phyloP scores from a whole-genome alignment of 2,329 filamentous ascomycete species.

The Penicillium polonicum region DNA sequence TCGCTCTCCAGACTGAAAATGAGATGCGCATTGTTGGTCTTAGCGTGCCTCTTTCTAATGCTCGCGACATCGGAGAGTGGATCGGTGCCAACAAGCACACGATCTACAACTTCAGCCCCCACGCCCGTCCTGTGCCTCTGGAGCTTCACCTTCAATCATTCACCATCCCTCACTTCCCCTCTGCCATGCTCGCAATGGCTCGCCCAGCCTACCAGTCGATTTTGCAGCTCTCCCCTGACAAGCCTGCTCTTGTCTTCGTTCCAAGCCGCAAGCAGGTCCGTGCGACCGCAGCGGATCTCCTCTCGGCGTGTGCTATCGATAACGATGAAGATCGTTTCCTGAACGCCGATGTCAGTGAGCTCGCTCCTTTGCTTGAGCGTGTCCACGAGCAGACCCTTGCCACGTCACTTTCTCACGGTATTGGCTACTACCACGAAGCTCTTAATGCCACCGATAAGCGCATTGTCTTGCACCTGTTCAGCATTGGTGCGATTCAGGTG shows the following conservation, averaged over 20 bases:
- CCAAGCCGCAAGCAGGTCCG: conserved; percentile 91
- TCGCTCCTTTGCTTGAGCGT: conserved; percentile 75
- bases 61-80: conserved; percentile 94
- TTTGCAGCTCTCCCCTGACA: conserved; percentile 80
- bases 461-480: conserved; percentile 90
- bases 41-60: conserved; percentile 89
- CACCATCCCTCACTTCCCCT: conserved; percentile 93
- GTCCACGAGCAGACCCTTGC: conserved; percentile 84
- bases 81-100: conserved; percentile 97
- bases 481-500: conserved; percentile 84
- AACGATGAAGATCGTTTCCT: conserved; percentile 94
- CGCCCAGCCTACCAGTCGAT: conserved; percentile 90
- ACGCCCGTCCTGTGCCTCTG: conserved; percentile 81
- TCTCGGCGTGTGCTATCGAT: conserved; percentile 82
- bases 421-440: conserved; percentile 97
- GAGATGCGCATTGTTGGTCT: conserved; percentile 84
- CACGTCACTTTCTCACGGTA: conserved; percentile 86
- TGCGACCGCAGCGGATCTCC: conserved; percentile 78
- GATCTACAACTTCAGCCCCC: conserved; percentile 97
- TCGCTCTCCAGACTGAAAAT: conserved; percentile 81
- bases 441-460: conserved; percentile 84
- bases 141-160: conserved; percentile 96
- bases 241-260: conserved; percentile 88
- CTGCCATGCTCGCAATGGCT: conserved; percentile 97
- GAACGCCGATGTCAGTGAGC: conserved; percentile 76